Base-by-base conservation (phyloP, 1,139 yeast genomes). In the Martiniozyma asiatica region DNA sequence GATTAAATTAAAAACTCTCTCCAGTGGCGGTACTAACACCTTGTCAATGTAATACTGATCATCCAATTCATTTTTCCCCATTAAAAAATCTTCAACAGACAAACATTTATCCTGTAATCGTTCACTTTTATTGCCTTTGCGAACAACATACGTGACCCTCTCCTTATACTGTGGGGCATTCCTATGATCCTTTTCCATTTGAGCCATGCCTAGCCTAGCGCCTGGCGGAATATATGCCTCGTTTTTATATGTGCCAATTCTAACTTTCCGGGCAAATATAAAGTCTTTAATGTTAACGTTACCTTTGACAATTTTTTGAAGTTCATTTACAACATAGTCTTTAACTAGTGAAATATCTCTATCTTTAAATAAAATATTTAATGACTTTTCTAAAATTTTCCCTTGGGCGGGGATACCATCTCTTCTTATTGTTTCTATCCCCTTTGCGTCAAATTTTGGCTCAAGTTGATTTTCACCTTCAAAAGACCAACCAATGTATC, bases 361-460 rank as follows among this genome's bases (percentile, higher is more conserved):
- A 0, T 87, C 71, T 14, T 77, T 78, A 50, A 89, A 89, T 5
- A 89, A 54, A 1, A 73, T 61, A 24, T 78, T 59, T 8, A 89
- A 54, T 0, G 80, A 58, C 37, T 70, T 69, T 39, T 82, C 94
- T 16, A 82, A 74, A 24, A 89, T 73, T 44, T 78, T 78, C 53
- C 73, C 93, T 42, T 81, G 94, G 0, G 94, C 94, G 0, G 94
- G 94, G 12, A 87, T 79, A 0, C 96, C 97, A 53, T 89, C 98
- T 41, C 98, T 60, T 37, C 98, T 55, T 0, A 89, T 80, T 0
- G 97, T 89, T 51, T 89, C 98, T 12, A 84, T 85, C 1, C 98
- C 98, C 45, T 89, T 89, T 3, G 98, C 96, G 57, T 89, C 97
- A 51, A 89, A 87, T 19, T 56, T 65, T 0, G 95, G 84, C 6